phyloP scores from a whole-genome alignment of 2,329 filamentous ascomycete genomes.

The Daldinia sp. region DNA sequence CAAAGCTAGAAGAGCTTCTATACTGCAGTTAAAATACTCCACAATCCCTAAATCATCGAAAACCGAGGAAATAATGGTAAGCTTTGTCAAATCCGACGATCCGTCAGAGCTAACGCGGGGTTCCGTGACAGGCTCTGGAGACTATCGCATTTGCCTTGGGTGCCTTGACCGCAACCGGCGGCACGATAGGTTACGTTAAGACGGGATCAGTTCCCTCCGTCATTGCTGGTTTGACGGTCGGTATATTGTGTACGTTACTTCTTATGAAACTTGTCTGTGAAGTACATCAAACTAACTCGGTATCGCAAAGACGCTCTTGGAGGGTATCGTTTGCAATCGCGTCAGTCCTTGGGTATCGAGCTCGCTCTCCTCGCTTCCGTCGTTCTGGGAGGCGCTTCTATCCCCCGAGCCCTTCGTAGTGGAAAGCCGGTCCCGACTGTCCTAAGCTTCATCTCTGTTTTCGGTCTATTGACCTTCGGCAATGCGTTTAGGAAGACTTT shows the following conservation, averaged over 20 bases:
- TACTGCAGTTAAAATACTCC: background rate
- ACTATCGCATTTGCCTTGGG: slow-evolving; percentile 81
- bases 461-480: slow-evolving; percentile 83
- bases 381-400: slow-evolving; percentile 82
- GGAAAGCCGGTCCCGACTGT: slow-evolving; percentile 85
- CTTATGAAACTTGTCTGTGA: background rate
- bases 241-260: slow-evolving; percentile 61
- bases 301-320: slow-evolving; percentile 71
- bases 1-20: background rate
- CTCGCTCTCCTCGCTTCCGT: slow-evolving; percentile 86
- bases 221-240: slow-evolving; percentile 84
- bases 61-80: slow-evolving; percentile 34
- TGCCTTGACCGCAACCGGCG: slow-evolving; percentile 83
- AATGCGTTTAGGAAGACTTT: slow-evolving; percentile 63
- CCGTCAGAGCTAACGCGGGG: slow-evolving; percentile 33
- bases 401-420: slow-evolving; percentile 85
- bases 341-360: slow-evolving; percentile 83
- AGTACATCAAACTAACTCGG: slow-evolving; percentile 7
- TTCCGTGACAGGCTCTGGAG: slow-evolving; percentile 50
- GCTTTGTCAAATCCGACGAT: slow-evolving; percentile 5
- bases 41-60: background rate
- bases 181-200: slow-evolving; percentile 84
- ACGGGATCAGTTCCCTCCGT: slow-evolving; percentile 89
- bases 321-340: slow-evolving; percentile 79
- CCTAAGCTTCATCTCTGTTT: slow-evolving; percentile 79